A percentile compares a stretch with the other conserved stretches of the same genome.
These are phyloP conservation scores for Calonectria fujianensis DNA, from an alignment of 2,329 filamentous ascomycete species.

Conservation along the genomic window DNA sequence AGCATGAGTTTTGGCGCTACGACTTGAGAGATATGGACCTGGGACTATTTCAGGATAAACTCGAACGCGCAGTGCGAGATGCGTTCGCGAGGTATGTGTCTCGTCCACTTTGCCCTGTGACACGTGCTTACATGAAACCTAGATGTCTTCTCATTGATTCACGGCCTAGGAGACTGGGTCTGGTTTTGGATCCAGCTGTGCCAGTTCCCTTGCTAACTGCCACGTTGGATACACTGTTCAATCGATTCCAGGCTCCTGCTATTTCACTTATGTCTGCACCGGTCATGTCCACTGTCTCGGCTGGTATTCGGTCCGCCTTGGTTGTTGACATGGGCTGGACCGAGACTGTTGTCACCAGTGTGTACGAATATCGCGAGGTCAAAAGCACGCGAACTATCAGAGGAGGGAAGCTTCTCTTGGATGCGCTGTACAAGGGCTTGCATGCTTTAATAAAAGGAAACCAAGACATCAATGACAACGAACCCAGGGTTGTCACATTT, in stretches of 20 bases:
- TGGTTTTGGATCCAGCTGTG: slow-evolving; percentile 85
- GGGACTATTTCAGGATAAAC: slow-evolving; percentile 87
- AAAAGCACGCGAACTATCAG: slow-evolving; percentile 81
- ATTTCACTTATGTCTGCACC: slow-evolving; percentile 88
- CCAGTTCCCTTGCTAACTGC: slow-evolving; percentile 87
- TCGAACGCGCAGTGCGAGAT: slow-evolving; percentile 88
- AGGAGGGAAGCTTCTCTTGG: slow-evolving; percentile 82
- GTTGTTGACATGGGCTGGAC: slow-evolving; percentile 95
- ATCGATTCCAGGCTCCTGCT: slow-evolving; percentile 85
- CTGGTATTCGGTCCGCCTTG: slow-evolving; percentile 89
- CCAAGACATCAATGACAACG: slow-evolving; percentile 57
- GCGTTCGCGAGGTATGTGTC: slow-evolving; percentile 86
- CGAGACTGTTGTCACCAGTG: slow-evolving; percentile 88
- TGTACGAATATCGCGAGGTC: slow-evolving; percentile 94
- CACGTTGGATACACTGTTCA: slow-evolving; percentile 86
- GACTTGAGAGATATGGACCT: slow-evolving; percentile 85
- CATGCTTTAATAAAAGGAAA: slow-evolving; percentile 58
- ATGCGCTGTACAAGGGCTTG: slow-evolving; percentile 80
- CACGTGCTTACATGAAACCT: slow-evolving; percentile 41
- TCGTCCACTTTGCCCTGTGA: not conserved
- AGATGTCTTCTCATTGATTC: slow-evolving; percentile 83
- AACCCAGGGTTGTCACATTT: slow-evolving; percentile 74
- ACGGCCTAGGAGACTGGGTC: slow-evolving; percentile 82
- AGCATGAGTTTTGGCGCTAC: slow-evolving; percentile 85
- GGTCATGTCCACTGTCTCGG: slow-evolving; percentile 83